Percentiles rank a stretch among this genome's conserved stretches.
phyloP scores from a whole-genome alignment of 768 basidiomycete genomes.

The Boletus eberwhitei region DNA sequence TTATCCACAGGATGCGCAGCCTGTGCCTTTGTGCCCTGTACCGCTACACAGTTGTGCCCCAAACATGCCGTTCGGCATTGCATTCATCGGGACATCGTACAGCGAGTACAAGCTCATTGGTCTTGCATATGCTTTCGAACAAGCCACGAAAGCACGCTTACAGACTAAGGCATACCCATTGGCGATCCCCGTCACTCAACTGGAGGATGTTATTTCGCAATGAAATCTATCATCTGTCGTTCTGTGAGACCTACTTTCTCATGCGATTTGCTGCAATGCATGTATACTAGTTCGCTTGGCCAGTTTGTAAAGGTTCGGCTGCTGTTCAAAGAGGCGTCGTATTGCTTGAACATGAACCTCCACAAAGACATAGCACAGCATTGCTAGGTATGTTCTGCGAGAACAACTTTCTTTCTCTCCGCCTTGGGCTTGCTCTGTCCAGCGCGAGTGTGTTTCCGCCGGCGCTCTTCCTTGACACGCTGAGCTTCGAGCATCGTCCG shows the following conservation, averaged over 20 bases:
- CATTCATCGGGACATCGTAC: constrained; percentile 61
- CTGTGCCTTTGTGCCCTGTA: constrained; percentile 40
- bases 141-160: constrained; percentile 53
- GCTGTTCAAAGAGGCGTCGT: constrained; percentile 1
- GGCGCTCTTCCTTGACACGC: constrained; percentile 89
- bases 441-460: constrained; percentile 83
- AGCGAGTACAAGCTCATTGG: constrained; percentile 56
- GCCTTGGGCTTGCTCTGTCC: constrained; percentile 87
- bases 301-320: neutral
- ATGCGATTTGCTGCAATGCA: neutral
- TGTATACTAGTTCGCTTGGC: constrained; percentile 2
- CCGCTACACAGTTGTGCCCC: constrained; percentile 35
- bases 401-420: constrained; percentile 84
- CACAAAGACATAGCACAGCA: constrained; percentile 12
- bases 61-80: constrained; percentile 58
- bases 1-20: constrained; percentile 44
- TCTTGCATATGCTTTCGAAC: constrained; percentile 64
- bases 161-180: constrained; percentile 45
- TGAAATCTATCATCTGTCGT: constrained; percentile 4
- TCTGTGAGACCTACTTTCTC: constrained; percentile 1
- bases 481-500: constrained; percentile 88
- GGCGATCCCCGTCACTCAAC: constrained; percentile 56
- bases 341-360: constrained; percentile 7
- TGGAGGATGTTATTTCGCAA: constrained; percentile 32
- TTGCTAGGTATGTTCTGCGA: constrained; percentile 62